Conservation (phyloP, 1,139 yeast species). For the Nakaseomyces nivariensis region DNA sequence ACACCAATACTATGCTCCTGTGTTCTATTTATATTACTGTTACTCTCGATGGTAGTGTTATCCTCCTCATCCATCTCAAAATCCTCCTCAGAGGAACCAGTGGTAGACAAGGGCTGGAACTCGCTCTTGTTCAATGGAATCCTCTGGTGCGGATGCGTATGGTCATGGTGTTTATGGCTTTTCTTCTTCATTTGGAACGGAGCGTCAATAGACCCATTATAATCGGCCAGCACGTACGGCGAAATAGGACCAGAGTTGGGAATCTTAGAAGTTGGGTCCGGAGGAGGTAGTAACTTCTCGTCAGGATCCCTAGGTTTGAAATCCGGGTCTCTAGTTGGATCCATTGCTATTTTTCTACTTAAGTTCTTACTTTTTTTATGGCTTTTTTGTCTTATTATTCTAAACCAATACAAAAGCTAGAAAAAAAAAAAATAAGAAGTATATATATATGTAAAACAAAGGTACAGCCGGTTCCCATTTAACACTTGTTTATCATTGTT, state of each 20-base stretch:
- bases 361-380: neutral
- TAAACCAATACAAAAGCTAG: no score
- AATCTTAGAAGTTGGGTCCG: conserved; percentile 60
- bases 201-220: conserved; percentile 60
- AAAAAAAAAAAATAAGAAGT: no score
- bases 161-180: neutral
- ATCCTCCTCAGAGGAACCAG: conserved; percentile 31
- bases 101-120: conserved; percentile 37
- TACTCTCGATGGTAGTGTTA: conserved; percentile 1
- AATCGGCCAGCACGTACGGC: conserved; percentile 68
- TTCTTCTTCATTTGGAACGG: conserved; percentile 35
- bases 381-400: neutral
- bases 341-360: conserved; percentile 37
- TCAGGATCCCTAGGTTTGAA: conserved; percentile 63
- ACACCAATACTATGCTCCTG: conserved; percentile 2
- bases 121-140: conserved; percentile 39
- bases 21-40: neutral
- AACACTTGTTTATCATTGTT: no score
- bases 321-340: conserved; percentile 72
- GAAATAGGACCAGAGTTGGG: conserved; percentile 69
- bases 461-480: no score
- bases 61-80: conserved; percentile 2
- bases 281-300: conserved; percentile 51
- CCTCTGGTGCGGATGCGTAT: conserved; percentile 9
- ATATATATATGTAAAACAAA: no score